Evolutionary conservation across 805 yeast genomes (phyloP), one percentile per base, ranked within the genome.

Genomic region (Dipodascus geniculatus): DNA sequence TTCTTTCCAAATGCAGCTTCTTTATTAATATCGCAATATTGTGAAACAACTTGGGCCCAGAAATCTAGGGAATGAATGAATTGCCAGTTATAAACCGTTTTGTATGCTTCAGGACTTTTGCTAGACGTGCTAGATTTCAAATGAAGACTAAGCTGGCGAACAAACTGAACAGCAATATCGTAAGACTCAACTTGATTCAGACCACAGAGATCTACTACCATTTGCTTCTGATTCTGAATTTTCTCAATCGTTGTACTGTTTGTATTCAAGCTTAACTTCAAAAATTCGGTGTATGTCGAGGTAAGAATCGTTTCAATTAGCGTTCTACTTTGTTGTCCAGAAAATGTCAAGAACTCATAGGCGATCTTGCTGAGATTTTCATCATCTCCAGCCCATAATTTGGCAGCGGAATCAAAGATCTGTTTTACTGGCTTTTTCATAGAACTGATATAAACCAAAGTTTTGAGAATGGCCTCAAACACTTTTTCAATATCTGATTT

Each of bases 81-180:
- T 70, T 90, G 98, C 99, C 99, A 93, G 72, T 93, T 93, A 72
- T 91, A 93, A 44, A 93, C 82, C 49, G 87, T 74, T 70, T 87
- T 89, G 70, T 80, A 84, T 38, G 95, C 90, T 60, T 86, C 69
- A 9, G 70, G 62, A 24, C 73, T 67, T 53, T 73, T 74, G 70
- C 82, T 79, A 62, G 88, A 81, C 19, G 85, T 81, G 49, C 85
- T 83, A 66, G 82, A 81, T 74, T 97, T 83, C 61, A 93, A 77
- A 64, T 89, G 96, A 55, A 93, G 82, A 4, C 98, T 98, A 64
- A 90, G 75, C 68, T 91, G 97, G 71, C 99, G 84, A 51, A 93
- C 76, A 64, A 79, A 88, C 68, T 91, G 96, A 67, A 93, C 93
- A 1, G 96, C 97, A 59, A 85, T 74, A 68, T 87, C 95, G 67